A percentile compares a stretch with the other conserved stretches of the same genome.
Conservation (phyloP, 2,329 filamentous ascomycete species). For the Thelonectria rubi region DNA sequence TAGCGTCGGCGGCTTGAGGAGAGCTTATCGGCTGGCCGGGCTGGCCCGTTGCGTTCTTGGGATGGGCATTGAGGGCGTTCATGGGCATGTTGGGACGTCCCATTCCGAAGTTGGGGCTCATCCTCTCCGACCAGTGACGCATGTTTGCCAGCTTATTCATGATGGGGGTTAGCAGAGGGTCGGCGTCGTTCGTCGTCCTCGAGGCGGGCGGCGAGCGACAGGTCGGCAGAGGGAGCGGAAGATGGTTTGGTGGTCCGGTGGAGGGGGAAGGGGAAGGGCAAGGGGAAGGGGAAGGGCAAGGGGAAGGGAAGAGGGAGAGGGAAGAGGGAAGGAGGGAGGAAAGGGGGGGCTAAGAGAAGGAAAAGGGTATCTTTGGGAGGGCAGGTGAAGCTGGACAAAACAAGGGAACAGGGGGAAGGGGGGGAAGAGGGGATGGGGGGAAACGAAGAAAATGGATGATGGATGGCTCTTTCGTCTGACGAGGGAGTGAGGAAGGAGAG, state of each 20-base stretch:
- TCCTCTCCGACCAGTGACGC: slow-evolving; percentile 77
- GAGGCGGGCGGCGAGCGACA: slow-evolving; percentile 40
- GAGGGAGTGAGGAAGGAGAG: slow-evolving; percentile 38
- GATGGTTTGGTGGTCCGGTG: slow-evolving; percentile 6
- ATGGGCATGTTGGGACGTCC: slow-evolving; percentile 66
- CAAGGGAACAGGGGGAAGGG: slow-evolving; percentile 25
- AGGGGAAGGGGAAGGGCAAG: slow-evolving; percentile 33
- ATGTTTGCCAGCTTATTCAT: slow-evolving; percentile 79
- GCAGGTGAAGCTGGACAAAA: slow-evolving; percentile 34
- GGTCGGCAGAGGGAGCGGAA: slow-evolving; percentile 38
- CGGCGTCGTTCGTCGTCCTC: slow-evolving; percentile 41
- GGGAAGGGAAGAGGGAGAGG: slow-evolving; percentile 30
- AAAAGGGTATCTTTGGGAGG: slow-evolving; percentile 37
- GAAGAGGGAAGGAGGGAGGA: slow-evolving; percentile 32
- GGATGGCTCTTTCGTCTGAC: slow-evolving; percentile 44
- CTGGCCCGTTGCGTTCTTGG: slow-evolving; percentile 60
- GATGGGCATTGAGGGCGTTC: slow-evolving; percentile 64
- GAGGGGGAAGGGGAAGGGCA: slow-evolving; percentile 22
- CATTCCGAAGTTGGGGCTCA: slow-evolving; percentile 74
- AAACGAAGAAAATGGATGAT: slow-evolving; percentile 36
- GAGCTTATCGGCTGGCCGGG: slow-evolving; percentile 68
- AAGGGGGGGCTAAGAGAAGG: slow-evolving; percentile 31
- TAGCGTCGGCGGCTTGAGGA: slow-evolving; percentile 75
- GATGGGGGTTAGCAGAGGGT: slow-evolving; percentile 47
- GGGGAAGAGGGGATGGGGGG: slow-evolving; percentile 23